These are phyloP conservation scores for Claviceps arundinis DNA, from an alignment of 2,329 filamentous ascomycete species.

Conservation along the genomic window DNA sequence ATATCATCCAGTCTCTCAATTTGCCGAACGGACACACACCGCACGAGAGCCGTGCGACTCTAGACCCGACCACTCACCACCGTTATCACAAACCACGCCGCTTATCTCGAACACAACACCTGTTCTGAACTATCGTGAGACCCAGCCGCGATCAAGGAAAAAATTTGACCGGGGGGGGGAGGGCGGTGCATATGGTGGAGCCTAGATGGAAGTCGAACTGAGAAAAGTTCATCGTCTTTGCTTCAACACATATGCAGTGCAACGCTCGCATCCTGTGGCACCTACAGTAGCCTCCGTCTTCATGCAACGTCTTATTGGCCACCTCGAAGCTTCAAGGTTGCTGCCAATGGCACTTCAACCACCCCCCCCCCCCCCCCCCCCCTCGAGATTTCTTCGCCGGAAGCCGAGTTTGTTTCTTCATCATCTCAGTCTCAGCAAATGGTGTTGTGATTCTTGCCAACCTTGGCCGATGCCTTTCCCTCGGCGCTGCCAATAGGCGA, in stretches of 20 bases:
- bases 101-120: neutral
- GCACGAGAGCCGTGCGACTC: neutral
- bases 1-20: neutral
- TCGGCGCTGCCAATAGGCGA: too few species aligned
- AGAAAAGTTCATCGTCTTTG: slow-evolving; percentile 3
- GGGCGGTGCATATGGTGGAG: slow-evolving; percentile 1
- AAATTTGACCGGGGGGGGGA: neutral
- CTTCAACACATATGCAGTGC: slow-evolving; percentile 2
- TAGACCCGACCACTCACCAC: neutral
- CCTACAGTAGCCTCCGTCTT: slow-evolving; percentile 1
- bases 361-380: neutral
- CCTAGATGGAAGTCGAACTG: neutral
- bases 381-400: neutral
- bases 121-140: neutral
- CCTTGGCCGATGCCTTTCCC: neutral
- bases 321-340: neutral
- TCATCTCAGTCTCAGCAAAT: neutral
- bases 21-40: neutral
- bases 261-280: slow-evolving; percentile 5
- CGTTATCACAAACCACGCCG: too few species aligned
- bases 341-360: neutral
- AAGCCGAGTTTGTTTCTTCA: neutral
- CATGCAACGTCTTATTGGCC: slow-evolving; percentile 2
- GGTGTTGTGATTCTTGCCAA: neutral
- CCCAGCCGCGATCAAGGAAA: slow-evolving; percentile 1